A percentile compares a stretch with the other conserved stretches of the same genome.
These are phyloP conservation scores for Gaeumannomyces sp. DNA, from an alignment of 2,329 filamentous ascomycete species.

Conservation along the genomic window DNA sequence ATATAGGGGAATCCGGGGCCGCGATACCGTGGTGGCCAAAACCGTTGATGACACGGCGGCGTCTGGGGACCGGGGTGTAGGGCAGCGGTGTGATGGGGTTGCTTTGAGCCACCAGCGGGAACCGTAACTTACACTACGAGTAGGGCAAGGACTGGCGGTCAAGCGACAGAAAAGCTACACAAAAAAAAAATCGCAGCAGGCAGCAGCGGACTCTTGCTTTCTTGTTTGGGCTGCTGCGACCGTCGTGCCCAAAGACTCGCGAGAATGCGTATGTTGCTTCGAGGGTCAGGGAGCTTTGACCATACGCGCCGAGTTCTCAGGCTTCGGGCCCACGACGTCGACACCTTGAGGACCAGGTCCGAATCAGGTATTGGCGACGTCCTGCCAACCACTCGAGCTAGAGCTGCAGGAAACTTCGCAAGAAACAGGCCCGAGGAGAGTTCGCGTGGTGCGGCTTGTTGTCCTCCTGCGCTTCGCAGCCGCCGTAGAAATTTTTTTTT, in stretches of 20 bases:
- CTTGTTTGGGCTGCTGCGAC: background rate
- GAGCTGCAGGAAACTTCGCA: background rate
- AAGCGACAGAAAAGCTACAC: background rate
- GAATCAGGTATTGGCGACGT: background rate
- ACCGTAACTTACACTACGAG: background rate
- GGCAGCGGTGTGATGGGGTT: background rate
- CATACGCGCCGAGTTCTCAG: background rate
- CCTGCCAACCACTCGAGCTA: background rate
- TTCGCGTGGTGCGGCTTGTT: background rate
- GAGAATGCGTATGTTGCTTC: background rate
- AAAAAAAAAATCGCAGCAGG: background rate
- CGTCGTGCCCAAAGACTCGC: background rate
- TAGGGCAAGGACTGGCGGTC: background rate
- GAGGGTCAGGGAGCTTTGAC: background rate
- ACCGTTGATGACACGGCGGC: background rate
- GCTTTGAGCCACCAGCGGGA: background rate
- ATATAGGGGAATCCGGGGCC: background rate
- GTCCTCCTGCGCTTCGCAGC: background rate
- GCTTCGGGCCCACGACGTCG: background rate
- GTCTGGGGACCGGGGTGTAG: background rate
- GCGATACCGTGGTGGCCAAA: background rate
- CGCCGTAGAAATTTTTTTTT: background rate
- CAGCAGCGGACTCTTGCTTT: background rate
- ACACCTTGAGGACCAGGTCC: background rate
- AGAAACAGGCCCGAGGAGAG: background rate